Conservation (phyloP, 202 grass and related monocot species). For the Digitaria exilis region DNA sequence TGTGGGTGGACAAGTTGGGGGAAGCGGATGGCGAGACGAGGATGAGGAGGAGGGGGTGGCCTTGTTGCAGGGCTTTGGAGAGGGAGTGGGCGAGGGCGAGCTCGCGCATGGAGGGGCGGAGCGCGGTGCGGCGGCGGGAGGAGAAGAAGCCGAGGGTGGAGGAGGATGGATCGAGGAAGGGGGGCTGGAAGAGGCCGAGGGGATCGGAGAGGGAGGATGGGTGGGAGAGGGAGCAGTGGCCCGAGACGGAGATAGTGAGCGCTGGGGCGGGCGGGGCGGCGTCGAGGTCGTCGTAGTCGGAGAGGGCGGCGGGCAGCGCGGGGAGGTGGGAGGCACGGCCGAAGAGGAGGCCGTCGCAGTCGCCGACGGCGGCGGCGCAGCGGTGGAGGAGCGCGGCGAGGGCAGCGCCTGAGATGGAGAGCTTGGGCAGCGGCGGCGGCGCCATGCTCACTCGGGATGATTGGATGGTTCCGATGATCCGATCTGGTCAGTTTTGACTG, state of each 20-base stretch:
- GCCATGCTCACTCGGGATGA: no score
- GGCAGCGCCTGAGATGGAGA: slow-evolving; percentile 41
- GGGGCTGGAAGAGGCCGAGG: slow-evolving; percentile 36
- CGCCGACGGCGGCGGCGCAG: slow-evolving; percentile 51
- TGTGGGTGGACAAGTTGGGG: slow-evolving; percentile 57
- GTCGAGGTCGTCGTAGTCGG: slow-evolving; percentile 53
- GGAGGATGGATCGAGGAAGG: slow-evolving; percentile 44
- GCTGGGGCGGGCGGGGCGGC: slow-evolving; percentile 27
- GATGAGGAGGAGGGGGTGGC: slow-evolving; percentile 64
- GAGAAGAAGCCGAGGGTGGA: slow-evolving; percentile 72
- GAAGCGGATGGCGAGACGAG: slow-evolving; percentile 59
- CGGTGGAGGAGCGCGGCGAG: slow-evolving; percentile 73
- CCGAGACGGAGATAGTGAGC: slow-evolving; percentile 49
- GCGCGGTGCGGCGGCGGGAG: slow-evolving; percentile 58
- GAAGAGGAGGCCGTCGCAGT: slow-evolving; percentile 71
- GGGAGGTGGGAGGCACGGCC: slow-evolving; percentile 51
- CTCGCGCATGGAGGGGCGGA: slow-evolving; percentile 78
- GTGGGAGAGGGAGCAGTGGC: slow-evolving; percentile 44
- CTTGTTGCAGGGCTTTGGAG: slow-evolving; percentile 34
- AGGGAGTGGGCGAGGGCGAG: slow-evolving; percentile 57
- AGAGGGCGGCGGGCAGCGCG: no score
- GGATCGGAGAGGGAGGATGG: slow-evolving; percentile 46
- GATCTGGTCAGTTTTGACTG: no score
- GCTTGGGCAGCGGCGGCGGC: no score
- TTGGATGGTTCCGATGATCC: no score